Percentiles rank a stretch among this genome's conserved stretches.
These are phyloP conservation scores for Ustulina deusta DNA, from an alignment of 2,329 filamentous ascomycete species.

Conservation along the genomic window DNA sequence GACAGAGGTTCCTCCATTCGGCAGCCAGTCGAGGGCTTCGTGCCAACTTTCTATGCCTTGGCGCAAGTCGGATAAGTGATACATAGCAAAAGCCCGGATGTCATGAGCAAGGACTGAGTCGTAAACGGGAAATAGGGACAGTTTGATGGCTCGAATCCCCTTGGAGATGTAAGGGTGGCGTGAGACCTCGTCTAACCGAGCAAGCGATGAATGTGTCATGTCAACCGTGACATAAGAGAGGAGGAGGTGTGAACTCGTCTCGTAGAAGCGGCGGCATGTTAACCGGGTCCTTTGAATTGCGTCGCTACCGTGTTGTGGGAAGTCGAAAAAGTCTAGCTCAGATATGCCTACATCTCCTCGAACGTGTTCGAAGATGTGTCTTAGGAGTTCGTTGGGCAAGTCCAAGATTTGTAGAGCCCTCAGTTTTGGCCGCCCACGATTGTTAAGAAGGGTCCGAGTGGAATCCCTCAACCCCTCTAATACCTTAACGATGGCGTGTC, in stretches of 20 bases:
- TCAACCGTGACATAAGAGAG: constrained; percentile 28
- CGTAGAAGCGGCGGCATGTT: constrained; percentile 38
- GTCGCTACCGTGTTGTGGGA: no score
- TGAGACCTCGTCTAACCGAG: constrained; percentile 37
- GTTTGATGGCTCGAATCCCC: constrained; percentile 30
- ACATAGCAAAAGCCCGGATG: not conserved
- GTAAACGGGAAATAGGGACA: not conserved
- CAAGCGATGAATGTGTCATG: constrained; percentile 32
- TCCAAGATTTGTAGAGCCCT: constrained; percentile 16
- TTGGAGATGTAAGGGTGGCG: constrained; percentile 37
- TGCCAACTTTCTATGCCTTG: not conserved
- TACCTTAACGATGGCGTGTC: not conserved
- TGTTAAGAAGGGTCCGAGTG: not conserved
- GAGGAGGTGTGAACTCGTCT: constrained; percentile 41
- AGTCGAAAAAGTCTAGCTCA: not conserved
- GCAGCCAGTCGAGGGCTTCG: not conserved
- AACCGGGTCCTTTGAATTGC: constrained; percentile 36
- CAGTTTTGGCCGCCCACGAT: not conserved
- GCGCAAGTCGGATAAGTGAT: not conserved
- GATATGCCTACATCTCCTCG: not conserved
- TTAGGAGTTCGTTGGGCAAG: constrained; percentile 32
- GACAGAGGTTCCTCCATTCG: not conserved
- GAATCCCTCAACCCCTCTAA: not conserved
- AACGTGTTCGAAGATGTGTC: constrained; percentile 19
- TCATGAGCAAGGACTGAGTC: not conserved